Conservation (phyloP, 2,329 filamentous ascomycete species). For the Claviceps paspali region DNA sequence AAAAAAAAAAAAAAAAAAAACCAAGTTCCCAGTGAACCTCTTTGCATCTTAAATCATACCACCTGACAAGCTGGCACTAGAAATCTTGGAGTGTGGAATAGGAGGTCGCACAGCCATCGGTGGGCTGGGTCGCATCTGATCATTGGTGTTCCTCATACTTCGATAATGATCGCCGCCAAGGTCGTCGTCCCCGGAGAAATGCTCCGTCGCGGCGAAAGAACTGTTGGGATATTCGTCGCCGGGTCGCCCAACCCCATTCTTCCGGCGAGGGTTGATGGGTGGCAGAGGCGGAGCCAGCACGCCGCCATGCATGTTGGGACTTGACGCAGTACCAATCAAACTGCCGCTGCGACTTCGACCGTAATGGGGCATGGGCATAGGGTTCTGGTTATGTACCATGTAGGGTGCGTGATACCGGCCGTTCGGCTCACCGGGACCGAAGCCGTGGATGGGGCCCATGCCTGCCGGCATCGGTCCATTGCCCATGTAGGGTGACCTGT, state of each 20-base stretch:
- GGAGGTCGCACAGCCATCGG: background rate
- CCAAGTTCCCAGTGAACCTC: no score
- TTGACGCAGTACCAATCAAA: conserved; percentile 18
- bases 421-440: conserved; percentile 3
- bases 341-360: conserved; percentile 23
- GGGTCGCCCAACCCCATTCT: conserved; percentile 23
- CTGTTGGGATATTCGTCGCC: conserved; percentile 16
- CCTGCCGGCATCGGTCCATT: background rate
- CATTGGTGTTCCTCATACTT: background rate
- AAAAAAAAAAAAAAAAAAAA: no score
- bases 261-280: conserved; percentile 42
- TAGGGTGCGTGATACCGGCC: conserved; percentile 12
- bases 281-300: conserved; percentile 34
- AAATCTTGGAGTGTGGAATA: conserved; percentile 10
- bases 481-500: background rate
- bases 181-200: conserved; percentile 2
- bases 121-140: conserved; percentile 2
- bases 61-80: conserved; percentile 21
- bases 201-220: conserved; percentile 1
- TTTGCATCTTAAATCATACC: conserved; percentile 29
- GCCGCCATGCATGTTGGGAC: conserved; percentile 21
- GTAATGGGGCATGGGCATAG: no score
- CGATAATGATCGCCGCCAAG: background rate
- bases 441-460: conserved; percentile 5
- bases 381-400: no score